Evolutionary conservation across 768 basidiomycete genomes (phyloP), one percentile per base, ranked within the genome.

Genomic region (Tulasnella sp.): DNA sequence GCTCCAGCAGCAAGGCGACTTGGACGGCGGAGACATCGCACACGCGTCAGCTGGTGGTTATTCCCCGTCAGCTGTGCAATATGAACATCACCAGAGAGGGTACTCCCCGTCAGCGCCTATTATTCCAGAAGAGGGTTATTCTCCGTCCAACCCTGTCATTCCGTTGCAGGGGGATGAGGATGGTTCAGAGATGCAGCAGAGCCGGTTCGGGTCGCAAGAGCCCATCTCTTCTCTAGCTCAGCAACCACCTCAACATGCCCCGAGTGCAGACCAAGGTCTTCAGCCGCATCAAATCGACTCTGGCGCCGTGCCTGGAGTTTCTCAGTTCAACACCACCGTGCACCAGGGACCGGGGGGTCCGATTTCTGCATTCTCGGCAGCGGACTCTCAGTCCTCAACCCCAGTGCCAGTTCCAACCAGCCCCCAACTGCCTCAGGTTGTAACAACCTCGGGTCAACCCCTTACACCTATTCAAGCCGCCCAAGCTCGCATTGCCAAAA

Each of bases 401-500:
- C 69, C 69, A 75, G 9, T 37, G 5, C 45, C 54, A 25, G 38
- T 37, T 5, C 75, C 75, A 70, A 54, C 42, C 2, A 73, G 36
- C 49, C 52, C 75, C 12, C 76, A 72, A 29, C 19, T 70, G 36
- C 69, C 40, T n/a, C 40, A 38, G n/a, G 25, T 70, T 14, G 36
- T 38, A 36, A 70, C 71, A 36, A 36, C n/a, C 22, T 22, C 69
- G 22, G 29, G 5, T 14, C 58, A 64, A 31, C 77, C 77, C 29
- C 37, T 68, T 37, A 73, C 70, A 4, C 78, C 78, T 3, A 71
- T 77, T 69, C 91, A 93, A 79, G 80, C 83, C 7, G 82, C 91
- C 80, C 88, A 86, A 78, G 85, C 87, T 36, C 88, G 89, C 79
- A 83, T 93, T 81, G 85, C 85, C 79, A 88, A 91, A 79, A 87